A percentile compares a stretch with the other conserved stretches of the same genome.
Evolutionary conservation across 2,329 filamentous ascomycete species (phyloP).

Genomic region (Simplicillium sp.): DNA sequence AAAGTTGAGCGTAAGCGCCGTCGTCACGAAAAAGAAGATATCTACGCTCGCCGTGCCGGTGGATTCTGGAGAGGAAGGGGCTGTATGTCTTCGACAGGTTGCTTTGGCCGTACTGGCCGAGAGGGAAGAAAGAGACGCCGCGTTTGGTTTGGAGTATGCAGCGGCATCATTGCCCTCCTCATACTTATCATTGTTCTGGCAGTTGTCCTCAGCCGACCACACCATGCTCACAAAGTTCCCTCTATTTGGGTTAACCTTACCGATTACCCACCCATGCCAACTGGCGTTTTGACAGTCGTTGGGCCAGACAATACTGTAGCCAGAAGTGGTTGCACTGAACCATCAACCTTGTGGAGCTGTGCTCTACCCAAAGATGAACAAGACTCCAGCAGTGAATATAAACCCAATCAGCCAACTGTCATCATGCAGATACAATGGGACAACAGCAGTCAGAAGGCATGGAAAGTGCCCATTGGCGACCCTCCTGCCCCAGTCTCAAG

Average conservation of each 20-base stretch:
- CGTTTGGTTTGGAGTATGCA: conserved; percentile 44
- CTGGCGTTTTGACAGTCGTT: conserved; percentile 70
- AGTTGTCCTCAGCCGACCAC: conserved; percentile 36
- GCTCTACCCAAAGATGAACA: conserved; percentile 72
- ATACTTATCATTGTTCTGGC: conserved; percentile 49
- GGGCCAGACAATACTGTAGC: conserved; percentile 57
- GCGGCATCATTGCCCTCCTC: conserved; percentile 42
- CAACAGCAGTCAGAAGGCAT: conserved; percentile 42
- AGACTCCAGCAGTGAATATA: conserved; percentile 49
- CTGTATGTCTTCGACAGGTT: conserved; percentile 53
- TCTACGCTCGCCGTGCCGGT: conserved; percentile 43
- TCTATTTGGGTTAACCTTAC: conserved; percentile 74
- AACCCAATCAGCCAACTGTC: conserved; percentile 65
- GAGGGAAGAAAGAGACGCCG: conserved; percentile 56
- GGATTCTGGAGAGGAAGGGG: conserved; percentile 57
- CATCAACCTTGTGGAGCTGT: conserved; percentile 77
- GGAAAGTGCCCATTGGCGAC: conserved; percentile 34
- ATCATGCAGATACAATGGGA: conserved; percentile 70
- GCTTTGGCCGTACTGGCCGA: conserved; percentile 52
- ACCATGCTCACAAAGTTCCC: conserved; percentile 15
- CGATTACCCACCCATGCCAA: conserved; percentile 77
- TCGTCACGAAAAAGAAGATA: conserved; percentile 58
- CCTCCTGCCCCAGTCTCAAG: conserved; percentile 17
- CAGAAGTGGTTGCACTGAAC: conserved; percentile 61
- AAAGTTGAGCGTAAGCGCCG: conserved; percentile 41